Base-by-base conservation (phyloP, 2,329 filamentous ascomycete species). In the Ascochyta rabiei region DNA sequence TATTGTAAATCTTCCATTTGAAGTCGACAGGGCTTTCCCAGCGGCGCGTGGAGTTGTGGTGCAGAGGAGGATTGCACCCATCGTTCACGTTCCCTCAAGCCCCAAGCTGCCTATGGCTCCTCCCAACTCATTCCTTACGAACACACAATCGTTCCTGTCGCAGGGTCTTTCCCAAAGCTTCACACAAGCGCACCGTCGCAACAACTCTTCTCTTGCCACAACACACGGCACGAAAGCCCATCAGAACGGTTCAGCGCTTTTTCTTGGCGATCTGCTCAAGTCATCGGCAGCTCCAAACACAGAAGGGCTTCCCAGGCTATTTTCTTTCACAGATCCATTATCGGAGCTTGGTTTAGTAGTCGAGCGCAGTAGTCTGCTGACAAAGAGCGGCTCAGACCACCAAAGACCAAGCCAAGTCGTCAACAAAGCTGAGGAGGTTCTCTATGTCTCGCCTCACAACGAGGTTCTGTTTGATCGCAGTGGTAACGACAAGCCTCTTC, bases 1-100 rank as follows among this genome's bases (percentile, higher is more conserved):
- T 81, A 86, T 96, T 54, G 83, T 98, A 42, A 91, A 96, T 72
- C 86, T 99, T 69, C 93, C 93, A 1, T 99, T 99, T 70, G 93
- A 98, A 76, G 89, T 97, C 37, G 91, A 96, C 70, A 86, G 86
- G 48, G 92, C 90, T 26, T 91, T 93, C 73, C 86, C 93, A 31
- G 90, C 90, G 12, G 89, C 92, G 6, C 82, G 86, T 28, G 95
- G 95, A 23, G 82, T 98, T 44, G 83, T 99, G 18, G 85, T 99
- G 52, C 93, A 98, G 75, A 84, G 93, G 57, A 96, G 89, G 70
- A 80, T 87, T 37, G 81, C 80, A 78, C 54, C 84, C 80, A 26
- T 80, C 78, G 61, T 69, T 28, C 60, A 66, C 23, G 40, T 57
- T 41, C 56, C 69, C 39, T 53, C 71, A 28, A 76, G 76, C 38